Evolutionary conservation across 2,329 filamentous ascomycete species (phyloP).

Genomic region (Epichloe elymi): DNA sequence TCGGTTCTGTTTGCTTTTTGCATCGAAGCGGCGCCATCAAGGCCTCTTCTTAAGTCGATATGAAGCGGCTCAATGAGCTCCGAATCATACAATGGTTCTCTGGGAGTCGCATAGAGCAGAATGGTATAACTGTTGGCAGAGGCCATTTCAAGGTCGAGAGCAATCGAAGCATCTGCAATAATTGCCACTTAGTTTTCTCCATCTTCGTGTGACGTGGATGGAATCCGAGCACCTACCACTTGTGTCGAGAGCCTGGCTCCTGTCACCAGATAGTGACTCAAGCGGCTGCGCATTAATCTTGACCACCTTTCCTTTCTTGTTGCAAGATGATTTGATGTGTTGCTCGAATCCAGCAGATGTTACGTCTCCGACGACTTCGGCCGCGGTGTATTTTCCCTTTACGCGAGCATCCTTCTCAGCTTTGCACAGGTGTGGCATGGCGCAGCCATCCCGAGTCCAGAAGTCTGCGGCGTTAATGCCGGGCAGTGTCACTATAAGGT

Average conservation of each 20-base stretch:
- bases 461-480: constrained; percentile 62
- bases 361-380: constrained; percentile 43
- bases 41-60: constrained; percentile 58
- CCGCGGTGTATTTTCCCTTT: constrained; percentile 31
- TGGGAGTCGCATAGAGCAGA: constrained; percentile 57
- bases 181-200: background rate
- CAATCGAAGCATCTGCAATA: constrained; percentile 35
- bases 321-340: constrained; percentile 35
- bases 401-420: constrained; percentile 23
- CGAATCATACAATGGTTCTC: constrained; percentile 47
- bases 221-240: constrained; percentile 28
- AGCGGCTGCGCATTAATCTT: constrained; percentile 29
- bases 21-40: constrained; percentile 15
- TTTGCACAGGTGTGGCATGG: constrained; percentile 39
- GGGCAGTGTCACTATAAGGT: constrained; percentile 67
- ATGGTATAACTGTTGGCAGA: constrained; percentile 51
- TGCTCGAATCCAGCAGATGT: constrained; percentile 27
- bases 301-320: constrained; percentile 22
- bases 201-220: background rate
- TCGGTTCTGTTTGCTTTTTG: constrained; percentile 27
- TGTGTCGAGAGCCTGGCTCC: constrained; percentile 32
- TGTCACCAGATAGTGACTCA: constrained; percentile 24
- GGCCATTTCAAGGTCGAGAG: constrained; percentile 30
- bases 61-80: constrained; percentile 50
- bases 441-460: constrained; percentile 30